Base-by-base conservation (phyloP, 2,329 filamentous ascomycete genomes). In the Pseudocercospora macadamiae region DNA sequence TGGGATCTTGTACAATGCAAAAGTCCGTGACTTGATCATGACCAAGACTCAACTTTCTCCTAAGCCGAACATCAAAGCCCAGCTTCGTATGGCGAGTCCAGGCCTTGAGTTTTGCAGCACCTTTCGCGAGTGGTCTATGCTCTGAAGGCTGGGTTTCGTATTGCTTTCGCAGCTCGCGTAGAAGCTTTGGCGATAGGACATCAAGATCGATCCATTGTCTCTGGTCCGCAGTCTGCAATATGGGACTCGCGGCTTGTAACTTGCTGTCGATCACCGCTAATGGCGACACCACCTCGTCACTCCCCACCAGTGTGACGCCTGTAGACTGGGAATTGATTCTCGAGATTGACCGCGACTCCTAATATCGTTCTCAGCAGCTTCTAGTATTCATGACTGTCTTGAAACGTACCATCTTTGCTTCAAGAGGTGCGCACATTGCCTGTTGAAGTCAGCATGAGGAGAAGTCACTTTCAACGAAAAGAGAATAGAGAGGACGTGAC, bases 131-230 rank as follows among this genome's bases (percentile, higher is more conserved):
- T 5, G 54, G 18, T 25, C 37, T 53, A n/a, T 48, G 34, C 19
- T 60, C 57, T 16, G 48, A 18, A 19, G n/a, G 8, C 3, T 52
- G 48, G 18, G 55, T 48, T n/a, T 59, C 59, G 28, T 57, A 62
- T 39, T 59, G 57, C 36, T 53, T 18, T n/a, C 57, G 54, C 12
- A 62, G 57, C 57, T 60, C 61, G 7, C 36, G 51, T 16, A 61
- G 30, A 6, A 59, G 54, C 48, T 64, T 57, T 2, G 55, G 61
- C n/a, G 59, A 60, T 14, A 63, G 19, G 9, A 30, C 42, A 28
- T 61, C 52, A 10, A 64, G 52, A 44, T 61, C 59, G 14, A 64
- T 47, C 61, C 61, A 64, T 37, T 64, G 59, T 32, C 51, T 61
- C 18, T 34, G 53, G 37, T 64, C 55, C 10, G 47, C 28, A 7